Evolutionary conservation across 164 flowering plant species (phyloP).

Genomic region (Piper betle): DNA sequence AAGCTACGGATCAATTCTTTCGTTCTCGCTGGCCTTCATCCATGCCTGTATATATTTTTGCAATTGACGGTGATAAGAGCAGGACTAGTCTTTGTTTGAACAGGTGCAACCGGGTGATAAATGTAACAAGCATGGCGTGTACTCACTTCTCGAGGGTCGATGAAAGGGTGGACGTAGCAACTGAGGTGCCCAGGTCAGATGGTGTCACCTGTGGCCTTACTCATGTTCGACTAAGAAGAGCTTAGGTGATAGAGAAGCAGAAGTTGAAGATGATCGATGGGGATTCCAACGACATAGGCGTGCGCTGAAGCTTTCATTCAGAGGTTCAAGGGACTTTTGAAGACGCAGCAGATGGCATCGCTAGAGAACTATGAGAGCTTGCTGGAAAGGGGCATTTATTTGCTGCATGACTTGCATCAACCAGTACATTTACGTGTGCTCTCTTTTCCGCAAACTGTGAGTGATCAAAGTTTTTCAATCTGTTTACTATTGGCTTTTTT

Average conservation of each 20-base stretch:
- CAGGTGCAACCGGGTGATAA: background rate
- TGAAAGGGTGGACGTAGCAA: slow-evolving; percentile 2
- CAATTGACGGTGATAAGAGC: too few species aligned
- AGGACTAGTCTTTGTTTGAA: too few species aligned
- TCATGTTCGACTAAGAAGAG: slow-evolving; percentile 2
- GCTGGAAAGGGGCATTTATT: slow-evolving; percentile 39
- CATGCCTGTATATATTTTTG: too few species aligned
- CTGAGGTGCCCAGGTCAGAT: background rate
- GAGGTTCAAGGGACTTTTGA: slow-evolving; percentile 47
- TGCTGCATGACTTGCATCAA: too few species aligned
- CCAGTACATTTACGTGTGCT: too few species aligned
- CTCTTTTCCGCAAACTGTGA: too few species aligned
- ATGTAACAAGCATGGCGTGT: background rate
- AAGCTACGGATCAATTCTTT: too few species aligned
- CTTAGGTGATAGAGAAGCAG: background rate
- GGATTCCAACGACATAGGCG: slow-evolving; percentile 39
- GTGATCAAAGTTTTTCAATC: too few species aligned
- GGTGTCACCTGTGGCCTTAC: background rate
- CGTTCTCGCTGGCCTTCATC: too few species aligned
- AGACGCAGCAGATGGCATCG: slow-evolving; percentile 60
- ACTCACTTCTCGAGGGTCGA: slow-evolving; percentile 1
- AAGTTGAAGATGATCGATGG: slow-evolving; percentile 19
- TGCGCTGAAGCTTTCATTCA: slow-evolving; percentile 66
- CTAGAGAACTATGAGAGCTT: slow-evolving; percentile 60
- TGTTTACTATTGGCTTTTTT: too few species aligned